A percentile compares a stretch with the other conserved stretches of the same genome.
These are phyloP conservation scores for Tephrocybe sp. DNA, from an alignment of 768 basidiomycete species.

Conservation along the genomic window DNA sequence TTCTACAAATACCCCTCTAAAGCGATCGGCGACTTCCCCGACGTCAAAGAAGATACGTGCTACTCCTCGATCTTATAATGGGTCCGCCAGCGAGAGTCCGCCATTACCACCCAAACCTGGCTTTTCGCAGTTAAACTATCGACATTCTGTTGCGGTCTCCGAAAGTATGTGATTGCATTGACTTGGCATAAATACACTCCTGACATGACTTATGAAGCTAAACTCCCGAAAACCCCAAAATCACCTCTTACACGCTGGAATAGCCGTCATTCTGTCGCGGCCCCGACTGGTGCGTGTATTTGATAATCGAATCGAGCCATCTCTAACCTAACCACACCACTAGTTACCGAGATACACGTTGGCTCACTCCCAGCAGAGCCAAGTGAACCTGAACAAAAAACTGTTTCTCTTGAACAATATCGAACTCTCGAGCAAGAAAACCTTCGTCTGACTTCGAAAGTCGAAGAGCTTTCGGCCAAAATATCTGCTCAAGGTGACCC, in stretches of 20 bases:
- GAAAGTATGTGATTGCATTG: constrained; percentile 1
- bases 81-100: not conserved
- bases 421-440: constrained; percentile 7
- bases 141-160: not conserved
- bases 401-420: constrained; percentile 1
- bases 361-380: not conserved
- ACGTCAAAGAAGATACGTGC: not conserved
- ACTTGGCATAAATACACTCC: not conserved
- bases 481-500: constrained; percentile 21
- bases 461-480: constrained; percentile 12
- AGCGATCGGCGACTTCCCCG: constrained; percentile 2
- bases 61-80: not conserved
- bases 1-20: constrained; percentile 4
- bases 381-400: not conserved
- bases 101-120: constrained; percentile 15
- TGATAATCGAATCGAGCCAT: not conserved
- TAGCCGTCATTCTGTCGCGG: not conserved
- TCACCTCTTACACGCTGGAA: not conserved
- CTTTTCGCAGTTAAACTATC: not conserved
- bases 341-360: not conserved
- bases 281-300: not conserved
- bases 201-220: not conserved
- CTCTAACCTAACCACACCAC: not conserved
- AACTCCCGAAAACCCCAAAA: not conserved
- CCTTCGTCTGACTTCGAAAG: constrained; percentile 6